Evolutionary conservation across 1,284 basidiomycete species (phyloP).

Genomic region (Malassezia cuniculi): DNA sequence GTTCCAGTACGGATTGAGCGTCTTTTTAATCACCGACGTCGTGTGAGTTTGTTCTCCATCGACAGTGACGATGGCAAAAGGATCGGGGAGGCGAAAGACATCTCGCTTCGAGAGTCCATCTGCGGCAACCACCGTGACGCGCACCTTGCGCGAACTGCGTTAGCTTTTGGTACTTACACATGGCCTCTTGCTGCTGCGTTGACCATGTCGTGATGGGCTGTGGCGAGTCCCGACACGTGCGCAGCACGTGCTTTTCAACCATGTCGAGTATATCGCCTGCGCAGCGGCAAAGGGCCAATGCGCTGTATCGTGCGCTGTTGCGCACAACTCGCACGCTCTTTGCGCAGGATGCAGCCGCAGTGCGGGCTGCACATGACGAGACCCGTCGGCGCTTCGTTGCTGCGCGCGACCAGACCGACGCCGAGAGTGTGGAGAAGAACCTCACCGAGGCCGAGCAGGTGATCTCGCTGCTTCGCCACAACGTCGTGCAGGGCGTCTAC

Average conservation of each 20-base stretch:
- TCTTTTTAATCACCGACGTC: slow-evolving; percentile 51
- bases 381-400: slow-evolving; percentile 24
- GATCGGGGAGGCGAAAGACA: slow-evolving; percentile 64
- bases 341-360: slow-evolving; percentile 21
- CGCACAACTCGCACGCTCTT: slow-evolving; percentile 35
- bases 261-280: slow-evolving; percentile 20
- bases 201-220: slow-evolving; percentile 21
- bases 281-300: slow-evolving; percentile 28
- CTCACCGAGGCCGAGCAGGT: slow-evolving; percentile 37
- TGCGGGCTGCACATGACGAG: slow-evolving; percentile 24
- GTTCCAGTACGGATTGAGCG: slow-evolving; percentile 45
- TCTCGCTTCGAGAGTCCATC: slow-evolving; percentile 42
- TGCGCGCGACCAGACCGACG: slow-evolving; percentile 22
- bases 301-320: slow-evolving; percentile 35
- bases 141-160: slow-evolving; percentile 26
- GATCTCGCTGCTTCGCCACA: slow-evolving; percentile 27
- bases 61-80: slow-evolving; percentile 85
- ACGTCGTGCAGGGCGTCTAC: slow-evolving; percentile 40
- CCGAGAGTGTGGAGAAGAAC: slow-evolving; percentile 27
- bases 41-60: slow-evolving; percentile 88
- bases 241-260: slow-evolving; percentile 3
- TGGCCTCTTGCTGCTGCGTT: slow-evolving; percentile 28
- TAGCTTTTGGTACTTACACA: slow-evolving; percentile 12
- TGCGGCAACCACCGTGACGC: slow-evolving; percentile 43
- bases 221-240: not conserved